Conservation (phyloP, 768 basidiomycete genomes). For the Chalciporus pseudorubinellus region DNA sequence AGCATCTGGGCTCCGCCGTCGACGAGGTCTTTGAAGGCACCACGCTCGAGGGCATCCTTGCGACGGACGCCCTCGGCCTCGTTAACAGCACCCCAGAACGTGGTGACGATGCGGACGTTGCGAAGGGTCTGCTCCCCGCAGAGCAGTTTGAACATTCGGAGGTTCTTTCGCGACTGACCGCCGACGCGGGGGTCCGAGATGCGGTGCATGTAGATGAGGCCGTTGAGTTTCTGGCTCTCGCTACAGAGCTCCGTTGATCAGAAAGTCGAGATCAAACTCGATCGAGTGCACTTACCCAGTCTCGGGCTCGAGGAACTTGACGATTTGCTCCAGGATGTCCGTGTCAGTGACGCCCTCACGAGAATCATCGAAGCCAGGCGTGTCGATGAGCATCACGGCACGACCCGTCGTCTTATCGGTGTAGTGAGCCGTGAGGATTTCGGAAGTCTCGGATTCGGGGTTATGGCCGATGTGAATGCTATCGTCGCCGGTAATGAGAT, state of each 20-base stretch:
- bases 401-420: not conserved
- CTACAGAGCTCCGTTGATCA: not conserved
- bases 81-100: conserved; percentile 40
- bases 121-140: conserved; percentile 41
- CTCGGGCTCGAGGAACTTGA: not conserved
- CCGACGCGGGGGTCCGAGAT: conserved; percentile 43
- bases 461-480: conserved; percentile 2
- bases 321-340: conserved; percentile 17
- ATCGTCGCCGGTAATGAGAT: not conserved
- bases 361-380: too few species aligned
- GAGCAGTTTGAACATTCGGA: conserved; percentile 42
- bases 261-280: not conserved
- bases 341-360: conserved; percentile 10
- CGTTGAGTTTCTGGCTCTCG: conserved; percentile 28
- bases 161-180: conserved; percentile 39
- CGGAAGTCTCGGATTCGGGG: not conserved
- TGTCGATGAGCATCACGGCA: conserved; percentile 17
- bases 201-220: conserved; percentile 46
- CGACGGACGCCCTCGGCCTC: conserved; percentile 22
- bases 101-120: conserved; percentile 45
- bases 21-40: conserved; percentile 41
- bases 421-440: not conserved
- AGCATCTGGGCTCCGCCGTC: conserved; percentile 39
- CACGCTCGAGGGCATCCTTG: conserved; percentile 32
- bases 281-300: not conserved